Conservation (phyloP, 2,329 filamentous ascomycete genomes). For the Talaromyces sp. region DNA sequence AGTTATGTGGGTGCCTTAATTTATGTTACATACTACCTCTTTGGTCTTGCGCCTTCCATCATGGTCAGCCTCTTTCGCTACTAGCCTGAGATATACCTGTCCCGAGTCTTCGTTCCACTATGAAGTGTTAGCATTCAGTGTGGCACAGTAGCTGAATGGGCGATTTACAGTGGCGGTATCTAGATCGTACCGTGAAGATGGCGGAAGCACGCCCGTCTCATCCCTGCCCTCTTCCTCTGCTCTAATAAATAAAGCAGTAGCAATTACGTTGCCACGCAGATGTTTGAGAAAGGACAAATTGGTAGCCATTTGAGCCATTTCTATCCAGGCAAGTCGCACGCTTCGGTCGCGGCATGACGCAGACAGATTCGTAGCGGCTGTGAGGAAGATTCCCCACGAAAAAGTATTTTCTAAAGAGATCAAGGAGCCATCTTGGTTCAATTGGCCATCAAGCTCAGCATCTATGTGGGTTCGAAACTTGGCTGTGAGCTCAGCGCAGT, state of each 20-base stretch:
- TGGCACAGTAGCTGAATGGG: neutral
- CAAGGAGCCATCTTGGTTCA: neutral
- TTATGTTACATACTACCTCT: neutral
- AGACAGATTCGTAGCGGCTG: neutral
- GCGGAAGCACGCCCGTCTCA: neutral
- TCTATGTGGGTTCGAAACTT: neutral
- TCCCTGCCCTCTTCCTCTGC: neutral
- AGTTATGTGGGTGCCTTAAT: neutral
- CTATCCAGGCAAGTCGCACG: neutral
- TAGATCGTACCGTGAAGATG: neutral
- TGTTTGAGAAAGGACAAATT: neutral
- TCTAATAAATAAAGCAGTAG: neutral
- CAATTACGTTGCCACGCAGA: neutral
- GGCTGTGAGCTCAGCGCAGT: neutral
- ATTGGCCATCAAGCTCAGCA: neutral
- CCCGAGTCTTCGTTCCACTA: neutral
- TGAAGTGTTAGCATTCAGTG: neutral
- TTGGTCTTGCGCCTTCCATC: neutral
- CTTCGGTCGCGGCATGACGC: neutral
- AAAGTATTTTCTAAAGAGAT: slow-evolving; percentile 6
- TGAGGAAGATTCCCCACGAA: neutral
- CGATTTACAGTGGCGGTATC: neutral
- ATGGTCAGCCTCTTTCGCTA: neutral
- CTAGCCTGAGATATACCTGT: neutral
- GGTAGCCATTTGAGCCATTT: neutral